Evolutionary conservation across 2,329 filamentous ascomycete species (phyloP).

Genomic region (Trichoderma harzianum): DNA sequence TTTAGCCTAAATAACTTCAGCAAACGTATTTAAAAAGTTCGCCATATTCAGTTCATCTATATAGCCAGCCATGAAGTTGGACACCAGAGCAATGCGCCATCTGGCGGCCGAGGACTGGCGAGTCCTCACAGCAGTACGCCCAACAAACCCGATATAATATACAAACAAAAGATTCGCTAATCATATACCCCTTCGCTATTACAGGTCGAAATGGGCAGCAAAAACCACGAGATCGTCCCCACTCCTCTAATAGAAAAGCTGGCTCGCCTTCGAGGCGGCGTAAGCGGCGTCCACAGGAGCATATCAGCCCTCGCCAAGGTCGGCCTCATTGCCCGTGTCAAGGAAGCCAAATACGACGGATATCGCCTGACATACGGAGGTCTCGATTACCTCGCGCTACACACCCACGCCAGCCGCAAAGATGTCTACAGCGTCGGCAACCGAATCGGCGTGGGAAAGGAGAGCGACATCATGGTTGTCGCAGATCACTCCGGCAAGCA

Average conservation of each 20-base stretch:
- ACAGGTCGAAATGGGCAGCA: constrained; percentile 87
- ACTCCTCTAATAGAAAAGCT: constrained; percentile 84
- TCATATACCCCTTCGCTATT: not conserved
- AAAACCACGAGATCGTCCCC: constrained; percentile 95
- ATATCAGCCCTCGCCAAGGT: constrained; percentile 92
- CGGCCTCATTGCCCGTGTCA: constrained; percentile 84
- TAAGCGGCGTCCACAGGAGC: constrained; percentile 74
- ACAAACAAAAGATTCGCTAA: not conserved
- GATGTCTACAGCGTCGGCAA: constrained; percentile 89
- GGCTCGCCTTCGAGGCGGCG: constrained; percentile 73
- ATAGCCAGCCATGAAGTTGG: constrained; percentile 73
- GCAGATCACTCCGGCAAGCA: constrained; percentile 75
- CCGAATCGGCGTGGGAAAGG: constrained; percentile 94
- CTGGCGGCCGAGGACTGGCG: constrained; percentile 91
- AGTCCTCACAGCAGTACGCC: constrained; percentile 80
- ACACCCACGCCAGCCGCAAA: constrained; percentile 77
- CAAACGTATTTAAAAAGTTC: not conserved
- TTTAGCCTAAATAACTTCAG: not conserved
- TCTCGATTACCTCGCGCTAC: constrained; percentile 93
- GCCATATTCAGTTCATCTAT: not conserved
- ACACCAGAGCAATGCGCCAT: constrained; percentile 90
- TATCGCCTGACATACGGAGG: constrained; percentile 96
- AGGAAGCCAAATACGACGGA: constrained; percentile 96
- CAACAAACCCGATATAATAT: not conserved
- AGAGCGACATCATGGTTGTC: constrained; percentile 94